Conservation (phyloP, 148 eudicot species). For the Chenopodium formosanum region DNA sequence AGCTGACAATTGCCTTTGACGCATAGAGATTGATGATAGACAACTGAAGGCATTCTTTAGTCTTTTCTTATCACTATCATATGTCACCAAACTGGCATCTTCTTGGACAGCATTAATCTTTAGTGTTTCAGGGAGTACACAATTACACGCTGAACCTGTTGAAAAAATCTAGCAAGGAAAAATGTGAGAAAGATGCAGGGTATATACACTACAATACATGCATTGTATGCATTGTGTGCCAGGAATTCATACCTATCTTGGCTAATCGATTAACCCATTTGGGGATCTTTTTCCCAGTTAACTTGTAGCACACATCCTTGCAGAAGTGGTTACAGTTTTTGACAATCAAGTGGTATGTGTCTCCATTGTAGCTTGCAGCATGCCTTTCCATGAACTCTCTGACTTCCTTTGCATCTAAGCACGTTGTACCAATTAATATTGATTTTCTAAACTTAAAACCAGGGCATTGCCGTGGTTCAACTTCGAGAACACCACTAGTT, state of each 20-base stretch:
- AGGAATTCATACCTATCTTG: slow-evolving; percentile 51
- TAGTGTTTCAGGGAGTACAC: slow-evolving; percentile 72
- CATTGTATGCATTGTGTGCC: not conserved
- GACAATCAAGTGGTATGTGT: slow-evolving; percentile 75
- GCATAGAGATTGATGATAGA: slow-evolving; percentile 69
- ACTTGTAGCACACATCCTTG: slow-evolving; percentile 70
- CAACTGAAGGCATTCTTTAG: slow-evolving; percentile 63
- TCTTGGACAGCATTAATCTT: slow-evolving; percentile 57
- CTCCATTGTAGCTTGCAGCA: slow-evolving; percentile 78
- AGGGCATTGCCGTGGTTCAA: slow-evolving; percentile 88
- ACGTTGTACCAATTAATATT: slow-evolving; percentile 67
- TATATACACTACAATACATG: not conserved
- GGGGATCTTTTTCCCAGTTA: slow-evolving; percentile 76
- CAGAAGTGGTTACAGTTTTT: slow-evolving; percentile 93
- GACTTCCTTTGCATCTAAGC: slow-evolving; percentile 57
- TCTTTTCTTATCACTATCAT: slow-evolving; percentile 56
- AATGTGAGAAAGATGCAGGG: not conserved
- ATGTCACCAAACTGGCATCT: slow-evolving; percentile 43
- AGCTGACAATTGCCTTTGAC: slow-evolving; percentile 70
- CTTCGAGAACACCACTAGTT: slow-evolving; percentile 87
- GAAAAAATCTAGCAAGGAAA: not conserved
- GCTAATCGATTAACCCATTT: slow-evolving; percentile 93
- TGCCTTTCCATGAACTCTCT: slow-evolving; percentile 81
- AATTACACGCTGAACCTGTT: slow-evolving; percentile 73
- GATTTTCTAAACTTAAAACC: slow-evolving; percentile 86